Base-by-base conservation (phyloP, 1,284 basidiomycete species). In the Leccinum brunneo-olivaceum region DNA sequence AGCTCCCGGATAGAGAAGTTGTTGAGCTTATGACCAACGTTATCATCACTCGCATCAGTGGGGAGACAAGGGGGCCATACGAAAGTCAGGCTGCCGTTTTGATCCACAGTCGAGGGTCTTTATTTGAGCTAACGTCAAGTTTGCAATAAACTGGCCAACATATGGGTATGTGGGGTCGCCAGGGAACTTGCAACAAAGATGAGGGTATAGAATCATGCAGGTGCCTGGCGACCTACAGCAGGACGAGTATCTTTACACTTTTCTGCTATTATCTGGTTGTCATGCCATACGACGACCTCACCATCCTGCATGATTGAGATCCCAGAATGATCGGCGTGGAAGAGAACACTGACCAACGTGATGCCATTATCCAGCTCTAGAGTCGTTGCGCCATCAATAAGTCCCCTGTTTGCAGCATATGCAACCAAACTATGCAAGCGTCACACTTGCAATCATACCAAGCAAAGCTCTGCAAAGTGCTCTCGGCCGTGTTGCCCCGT, bases 71-170 rank as follows among this genome's bases (percentile, higher is more conserved):
- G 35, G 15, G n/a, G 27, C 19, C 76, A 55, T 67, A 79, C 84
- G 83, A 53, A 77, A 87, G 44, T 71, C 68, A 9, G 62, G 53
- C 39, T 77, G 74, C 25, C 84, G 74, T 51, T 73, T 68, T n/a
- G 83, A 83, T 33, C 85, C 86, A 53, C 86, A 89, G 56, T 89
- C 84, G 38, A 89, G 63, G 5, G 83, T 87, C 62, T 79, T 81
- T 48, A 90, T 64, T 61, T 89, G 84, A 6, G 83, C 77, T 32
- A 89, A 64, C 0, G 87, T 89, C 38, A 90, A 71, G 60, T 90
- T 84, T 24, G 77, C 82, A 43, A 90, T 71, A 50, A 72, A 76
- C 63, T 87, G 84, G 36, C 82, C 84, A 29, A 86, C 81, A 56
- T 84, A 84, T 19, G 82, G 82, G 53, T 74, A 84, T 41, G 68